Conservation (phyloP, 345 rosid genomes). For the Eucalyptus sp. region DNA sequence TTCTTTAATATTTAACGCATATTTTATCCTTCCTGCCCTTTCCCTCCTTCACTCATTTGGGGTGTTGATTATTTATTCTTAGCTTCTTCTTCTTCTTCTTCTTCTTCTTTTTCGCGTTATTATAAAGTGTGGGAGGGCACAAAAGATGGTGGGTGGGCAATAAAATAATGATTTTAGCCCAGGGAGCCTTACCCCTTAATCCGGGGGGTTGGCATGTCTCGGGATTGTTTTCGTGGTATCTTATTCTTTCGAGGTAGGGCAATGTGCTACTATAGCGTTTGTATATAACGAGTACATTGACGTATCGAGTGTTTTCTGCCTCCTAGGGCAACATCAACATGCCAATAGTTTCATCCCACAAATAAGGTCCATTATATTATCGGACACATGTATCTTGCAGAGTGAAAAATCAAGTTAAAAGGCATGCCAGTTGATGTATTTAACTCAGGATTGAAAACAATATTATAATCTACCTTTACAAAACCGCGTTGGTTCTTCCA, state of each 20-base stretch:
- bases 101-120: slow-evolving; percentile 18
- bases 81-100: slow-evolving; percentile 6
- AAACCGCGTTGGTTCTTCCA: not conserved
- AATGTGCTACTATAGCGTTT: not conserved
- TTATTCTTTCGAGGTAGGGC: not conserved
- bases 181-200: not conserved
- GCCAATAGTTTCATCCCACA: not conserved
- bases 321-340: not conserved
- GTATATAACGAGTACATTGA: not conserved
- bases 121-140: slow-evolving; percentile 26
- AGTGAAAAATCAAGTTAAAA: not conserved
- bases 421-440: not conserved
- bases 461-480: not conserved
- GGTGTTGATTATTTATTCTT: slow-evolving; percentile 1
- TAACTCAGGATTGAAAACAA: not conserved
- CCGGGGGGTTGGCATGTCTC: not conserved
- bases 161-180: not conserved
- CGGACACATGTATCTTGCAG: not conserved
- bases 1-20: not conserved
- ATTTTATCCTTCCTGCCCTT: slow-evolving; percentile 2
- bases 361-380: not conserved
- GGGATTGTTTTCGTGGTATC: not conserved
- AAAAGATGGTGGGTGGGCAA: slow-evolving; percentile 16
- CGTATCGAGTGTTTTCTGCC: not conserved
- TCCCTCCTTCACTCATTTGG: slow-evolving; percentile 9